Base-by-base conservation (phyloP, 495 filamentous ascomycete genomes). In the Terfezia claveryi region DNA sequence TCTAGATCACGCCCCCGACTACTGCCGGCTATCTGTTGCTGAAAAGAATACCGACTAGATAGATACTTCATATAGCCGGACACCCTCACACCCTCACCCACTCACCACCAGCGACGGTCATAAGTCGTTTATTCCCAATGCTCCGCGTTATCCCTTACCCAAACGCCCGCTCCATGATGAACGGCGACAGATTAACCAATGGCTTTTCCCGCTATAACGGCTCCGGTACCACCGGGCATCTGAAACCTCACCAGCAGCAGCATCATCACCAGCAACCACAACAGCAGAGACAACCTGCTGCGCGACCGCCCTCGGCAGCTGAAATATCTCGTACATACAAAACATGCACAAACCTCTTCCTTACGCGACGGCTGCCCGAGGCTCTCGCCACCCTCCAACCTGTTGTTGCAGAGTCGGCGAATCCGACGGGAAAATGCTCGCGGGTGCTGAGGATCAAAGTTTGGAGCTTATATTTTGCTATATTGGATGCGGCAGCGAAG, bases 391-490 rank as follows among this genome's bases (percentile, higher is more conserved):
- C 78, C 2, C 74, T 96, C 36, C 72, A 87, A 36, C 85, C 88
- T 2, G 73, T 94, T 56, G 80, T 98, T 55, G 23, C 58, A 57
- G 54, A 68, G 69, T 56, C 69, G 63, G 10, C 56, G 63, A 37
- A 61, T 62, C 52, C 67, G 70, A 38, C 74, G 74, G 56, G 61
- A 58, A 54, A 62, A 55, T 58, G 55, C 55, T 83, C 82, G 51
- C 74, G 79, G 53, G 80, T 78, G 41, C 85, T 82, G 56, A 74
- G 89, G 58, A 85, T 94, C 68, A 96, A 94, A 67, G 79, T 95
- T 54, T 98, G 92, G 92, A 92, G 85, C 68, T 74, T 98, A 60
- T 96, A 96, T 67, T 77, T 96, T 52, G 93, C 87, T 0, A 77
- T 96, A 23, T 74, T 96, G 37, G 92, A 94, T 69, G 84, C 84